Percentiles rank a stretch among this genome's conserved stretches.
Evolutionary conservation across 2,329 filamentous ascomycete species (phyloP).

Genomic region (Hypoxylon sp.): DNA sequence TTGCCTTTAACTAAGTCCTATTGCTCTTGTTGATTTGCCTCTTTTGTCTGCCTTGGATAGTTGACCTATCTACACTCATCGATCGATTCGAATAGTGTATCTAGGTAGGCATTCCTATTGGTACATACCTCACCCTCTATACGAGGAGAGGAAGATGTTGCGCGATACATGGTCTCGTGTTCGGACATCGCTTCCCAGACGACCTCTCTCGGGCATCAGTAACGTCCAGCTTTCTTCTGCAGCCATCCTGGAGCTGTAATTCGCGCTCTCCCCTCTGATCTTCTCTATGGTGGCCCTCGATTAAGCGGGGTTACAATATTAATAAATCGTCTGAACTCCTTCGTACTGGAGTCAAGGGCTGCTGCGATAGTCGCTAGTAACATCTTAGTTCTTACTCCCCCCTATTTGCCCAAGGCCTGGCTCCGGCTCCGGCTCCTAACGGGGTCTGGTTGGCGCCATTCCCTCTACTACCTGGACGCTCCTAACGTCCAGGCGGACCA

Average conservation of each 20-base stretch:
- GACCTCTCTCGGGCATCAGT: neutral
- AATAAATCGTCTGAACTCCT: neutral
- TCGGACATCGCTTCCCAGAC: neutral
- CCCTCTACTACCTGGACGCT: slow-evolving; percentile 5
- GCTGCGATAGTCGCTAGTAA: neutral
- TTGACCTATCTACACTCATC: neutral
- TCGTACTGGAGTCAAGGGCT: neutral
- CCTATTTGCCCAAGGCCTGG: neutral
- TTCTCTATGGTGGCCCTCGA: neutral
- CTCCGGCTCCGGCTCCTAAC: neutral
- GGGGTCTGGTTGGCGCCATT: neutral
- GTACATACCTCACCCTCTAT: neutral
- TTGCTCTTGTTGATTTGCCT: slow-evolving; percentile 6
- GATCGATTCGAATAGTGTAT: neutral
- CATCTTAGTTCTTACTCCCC: neutral
- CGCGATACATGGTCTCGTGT: neutral
- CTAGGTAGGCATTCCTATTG: neutral
- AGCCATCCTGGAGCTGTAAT: neutral
- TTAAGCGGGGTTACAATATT: neutral
- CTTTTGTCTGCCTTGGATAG: slow-evolving; percentile 8
- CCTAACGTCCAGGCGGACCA: slow-evolving; percentile 57
- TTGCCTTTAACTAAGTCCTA: slow-evolving; percentile 22
- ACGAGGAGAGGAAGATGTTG: neutral
- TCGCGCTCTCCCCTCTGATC: neutral
- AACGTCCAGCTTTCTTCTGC: neutral